Evolutionary conservation across 768 basidiomycete genomes (phyloP).

Genomic region (Amanita polypyramis): DNA sequence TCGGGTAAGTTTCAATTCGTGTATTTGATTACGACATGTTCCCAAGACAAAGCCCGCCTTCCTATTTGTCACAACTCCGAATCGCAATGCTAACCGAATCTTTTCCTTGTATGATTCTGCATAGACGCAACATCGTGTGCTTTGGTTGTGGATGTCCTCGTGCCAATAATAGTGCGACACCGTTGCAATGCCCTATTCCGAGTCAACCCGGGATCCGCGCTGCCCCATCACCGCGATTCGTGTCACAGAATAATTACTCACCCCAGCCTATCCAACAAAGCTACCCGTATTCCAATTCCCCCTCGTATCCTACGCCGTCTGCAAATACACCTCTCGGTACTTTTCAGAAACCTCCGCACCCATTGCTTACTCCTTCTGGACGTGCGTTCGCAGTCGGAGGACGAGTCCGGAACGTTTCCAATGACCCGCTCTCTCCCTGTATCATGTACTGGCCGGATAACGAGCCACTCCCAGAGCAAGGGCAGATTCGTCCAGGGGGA

Average conservation of each 20-base stretch:
- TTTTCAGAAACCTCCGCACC: slow-evolving; percentile 39
- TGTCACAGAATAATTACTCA: slow-evolving; percentile 12
- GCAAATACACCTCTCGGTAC: slow-evolving; percentile 9
- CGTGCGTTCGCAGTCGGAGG: slow-evolving; percentile 69
- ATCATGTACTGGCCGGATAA: slow-evolving; percentile 92
- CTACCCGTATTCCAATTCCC: slow-evolving; percentile 12
- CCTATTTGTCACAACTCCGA: background rate
- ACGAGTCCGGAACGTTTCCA: slow-evolving; percentile 69
- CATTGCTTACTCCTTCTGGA: slow-evolving; percentile 76
- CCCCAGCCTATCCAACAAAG: slow-evolving; percentile 4
- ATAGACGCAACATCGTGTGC: slow-evolving; percentile 67
- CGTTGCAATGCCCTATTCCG: slow-evolving; percentile 12
- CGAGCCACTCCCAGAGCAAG: slow-evolving; percentile 70
- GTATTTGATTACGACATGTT: slow-evolving; percentile 7
- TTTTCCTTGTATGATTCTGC: slow-evolving; percentile 38
- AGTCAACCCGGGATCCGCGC: slow-evolving; percentile 9
- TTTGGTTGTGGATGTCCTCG: slow-evolving; percentile 68
- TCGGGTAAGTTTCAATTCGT: slow-evolving; percentile 49
- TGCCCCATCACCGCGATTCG: slow-evolving; percentile 22
- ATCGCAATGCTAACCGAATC: slow-evolving; percentile 31
- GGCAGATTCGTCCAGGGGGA: slow-evolving; percentile 60
- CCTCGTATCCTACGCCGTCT: slow-evolving; percentile 12
- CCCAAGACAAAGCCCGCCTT: slow-evolving; percentile 2
- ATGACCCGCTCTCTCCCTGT: slow-evolving; percentile 61
- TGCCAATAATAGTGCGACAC: slow-evolving; percentile 21